phyloP scores from a whole-genome alignment of 306 rosid genomes.

The Trifolium dubium region DNA sequence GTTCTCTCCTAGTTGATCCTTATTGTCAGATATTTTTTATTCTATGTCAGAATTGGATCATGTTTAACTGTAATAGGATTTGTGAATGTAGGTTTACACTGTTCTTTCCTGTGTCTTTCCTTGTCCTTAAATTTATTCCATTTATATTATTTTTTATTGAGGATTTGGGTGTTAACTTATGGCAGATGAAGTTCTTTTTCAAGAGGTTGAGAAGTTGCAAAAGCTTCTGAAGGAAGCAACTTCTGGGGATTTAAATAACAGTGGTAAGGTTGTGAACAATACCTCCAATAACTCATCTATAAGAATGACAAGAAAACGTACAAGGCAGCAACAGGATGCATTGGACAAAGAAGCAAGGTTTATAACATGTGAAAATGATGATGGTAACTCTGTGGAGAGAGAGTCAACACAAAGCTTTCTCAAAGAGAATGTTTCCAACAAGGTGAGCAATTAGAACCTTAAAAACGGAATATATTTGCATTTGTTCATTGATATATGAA shows the following conservation, averaged over 20 bases:
- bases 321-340: constrained; percentile 46
- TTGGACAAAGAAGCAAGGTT: constrained; percentile 41
- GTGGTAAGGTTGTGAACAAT: constrained; percentile 30
- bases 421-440: constrained; percentile 46
- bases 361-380: constrained; percentile 44
- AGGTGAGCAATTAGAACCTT: constrained; percentile 41
- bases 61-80: constrained; percentile 32
- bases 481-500: constrained; percentile 7
- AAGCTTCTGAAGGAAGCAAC: constrained; percentile 52
- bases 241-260: constrained; percentile 43
- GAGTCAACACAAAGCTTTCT: constrained; percentile 44
- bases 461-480: not conserved
- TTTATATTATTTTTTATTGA: constrained; percentile 34
- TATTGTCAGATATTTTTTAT: constrained; percentile 9
- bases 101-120: not conserved
- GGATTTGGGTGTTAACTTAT: constrained; percentile 43
- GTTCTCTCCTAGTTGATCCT: constrained; percentile 26
- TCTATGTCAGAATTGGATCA: constrained; percentile 13
- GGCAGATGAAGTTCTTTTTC: constrained; percentile 68
- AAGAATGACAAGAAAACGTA: constrained; percentile 57
- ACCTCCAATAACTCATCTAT: constrained; percentile 45
- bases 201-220: constrained; percentile 66
- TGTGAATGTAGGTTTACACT: constrained; percentile 5
- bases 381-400: constrained; percentile 44
- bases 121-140: constrained; percentile 17